A percentile compares a stretch with the other conserved stretches of the same genome.
phyloP scores from a whole-genome alignment of 345 rosid species.

The Gossypium ekmanianum region DNA sequence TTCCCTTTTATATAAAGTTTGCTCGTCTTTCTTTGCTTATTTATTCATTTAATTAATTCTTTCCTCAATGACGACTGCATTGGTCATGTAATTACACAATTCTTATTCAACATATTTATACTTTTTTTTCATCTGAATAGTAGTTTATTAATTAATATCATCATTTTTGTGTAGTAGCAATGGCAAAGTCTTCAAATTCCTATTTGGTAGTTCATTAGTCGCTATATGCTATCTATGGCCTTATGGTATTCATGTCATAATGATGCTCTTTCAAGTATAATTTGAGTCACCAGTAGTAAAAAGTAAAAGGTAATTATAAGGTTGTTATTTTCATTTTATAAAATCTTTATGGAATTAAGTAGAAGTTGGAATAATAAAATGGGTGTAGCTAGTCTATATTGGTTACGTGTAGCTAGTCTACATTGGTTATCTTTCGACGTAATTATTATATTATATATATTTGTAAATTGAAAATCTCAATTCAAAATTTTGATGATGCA shows the following conservation, averaged over 20 bases:
- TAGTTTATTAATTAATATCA: background rate
- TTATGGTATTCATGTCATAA: slow-evolving; percentile 19
- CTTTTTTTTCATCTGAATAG: background rate
- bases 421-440: background rate
- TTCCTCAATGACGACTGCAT: slow-evolving; percentile 37
- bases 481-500: background rate
- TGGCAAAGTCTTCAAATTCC: slow-evolving; percentile 12
- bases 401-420: background rate
- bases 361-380: background rate
- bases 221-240: slow-evolving; percentile 24
- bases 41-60: too few species aligned
- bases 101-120: background rate
- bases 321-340: background rate
- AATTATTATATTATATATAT: background rate
- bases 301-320: background rate
- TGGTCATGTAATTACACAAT: slow-evolving; percentile 29
- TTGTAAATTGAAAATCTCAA: background rate
- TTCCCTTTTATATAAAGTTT: background rate
- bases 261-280: slow-evolving; percentile 6
- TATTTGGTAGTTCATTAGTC: slow-evolving; percentile 41
- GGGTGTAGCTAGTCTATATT: background rate
- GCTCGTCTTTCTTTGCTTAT: too few species aligned
- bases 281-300: too few species aligned
- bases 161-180: slow-evolving; percentile 12
- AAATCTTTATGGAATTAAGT: background rate